Conservation (phyloP, 177 flowering plant genomes). For the Vitis hybrid region DNA sequence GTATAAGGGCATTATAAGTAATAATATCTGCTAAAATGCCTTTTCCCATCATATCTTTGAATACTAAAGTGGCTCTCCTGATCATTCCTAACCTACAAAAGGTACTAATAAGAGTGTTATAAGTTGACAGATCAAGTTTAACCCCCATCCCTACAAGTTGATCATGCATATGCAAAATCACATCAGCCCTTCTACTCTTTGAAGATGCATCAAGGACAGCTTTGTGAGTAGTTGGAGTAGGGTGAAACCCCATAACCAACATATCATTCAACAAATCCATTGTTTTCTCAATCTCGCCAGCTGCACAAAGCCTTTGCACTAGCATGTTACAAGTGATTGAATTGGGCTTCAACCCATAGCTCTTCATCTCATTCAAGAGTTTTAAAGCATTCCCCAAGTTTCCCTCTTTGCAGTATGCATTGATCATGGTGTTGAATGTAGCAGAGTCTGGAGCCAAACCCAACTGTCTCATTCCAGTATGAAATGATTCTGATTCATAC, state of each 20-base stretch:
- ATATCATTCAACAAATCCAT: slow-evolving; percentile 58
- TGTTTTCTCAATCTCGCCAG: slow-evolving; percentile 47
- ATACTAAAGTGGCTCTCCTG: slow-evolving; percentile 47
- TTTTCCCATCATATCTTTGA: slow-evolving; percentile 53
- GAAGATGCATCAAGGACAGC: slow-evolving; percentile 58
- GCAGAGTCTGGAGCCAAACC: slow-evolving; percentile 62
- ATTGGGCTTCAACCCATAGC: slow-evolving; percentile 46
- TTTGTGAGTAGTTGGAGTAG: slow-evolving; percentile 47
- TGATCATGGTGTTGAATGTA: slow-evolving; percentile 78
- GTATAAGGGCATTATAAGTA: slow-evolving; percentile 73
- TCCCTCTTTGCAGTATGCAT: slow-evolving; percentile 59
- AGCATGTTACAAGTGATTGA: slow-evolving; percentile 55
- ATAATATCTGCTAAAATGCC: slow-evolving; percentile 53
- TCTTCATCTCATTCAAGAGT: slow-evolving; percentile 67
- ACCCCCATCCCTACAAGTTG: slow-evolving; percentile 66
- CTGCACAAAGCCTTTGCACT: slow-evolving; percentile 56
- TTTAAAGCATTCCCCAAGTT: slow-evolving; percentile 48
- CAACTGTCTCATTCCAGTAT: slow-evolving; percentile 42
- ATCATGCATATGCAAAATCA: slow-evolving; percentile 56
- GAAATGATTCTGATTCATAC: slow-evolving; percentile 50
- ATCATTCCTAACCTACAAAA: slow-evolving; percentile 85
- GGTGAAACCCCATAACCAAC: slow-evolving; percentile 40
- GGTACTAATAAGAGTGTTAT: slow-evolving; percentile 57
- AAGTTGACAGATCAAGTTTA: slow-evolving; percentile 34
- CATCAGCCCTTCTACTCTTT: slow-evolving; percentile 41